Conservation (phyloP, 441 rosid genomes). For the Jatropha multifida region DNA sequence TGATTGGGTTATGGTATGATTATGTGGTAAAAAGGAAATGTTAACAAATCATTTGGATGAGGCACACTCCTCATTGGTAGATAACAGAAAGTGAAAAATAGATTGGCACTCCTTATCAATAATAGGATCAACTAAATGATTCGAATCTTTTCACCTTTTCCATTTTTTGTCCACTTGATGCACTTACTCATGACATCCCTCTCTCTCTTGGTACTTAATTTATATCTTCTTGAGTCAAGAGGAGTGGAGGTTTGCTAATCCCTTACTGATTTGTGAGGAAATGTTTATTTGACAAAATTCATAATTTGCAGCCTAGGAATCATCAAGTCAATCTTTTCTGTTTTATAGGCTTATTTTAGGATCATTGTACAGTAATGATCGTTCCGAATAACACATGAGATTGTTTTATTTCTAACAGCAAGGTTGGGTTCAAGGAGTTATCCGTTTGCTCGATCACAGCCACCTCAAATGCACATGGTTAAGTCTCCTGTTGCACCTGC, state of each 20-base stretch:
- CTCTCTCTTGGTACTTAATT: not conserved
- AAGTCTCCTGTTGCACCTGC: constrained; percentile 47
- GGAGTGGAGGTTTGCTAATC: not conserved
- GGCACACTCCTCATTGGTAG: not conserved
- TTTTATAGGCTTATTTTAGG: not conserved
- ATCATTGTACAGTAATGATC: constrained; percentile 8
- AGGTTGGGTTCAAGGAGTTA: constrained; percentile 43
- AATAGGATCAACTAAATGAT: not conserved
- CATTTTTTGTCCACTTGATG: not conserved
- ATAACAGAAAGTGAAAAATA: not conserved
- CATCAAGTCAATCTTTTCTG: not conserved
- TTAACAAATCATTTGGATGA: not conserved
- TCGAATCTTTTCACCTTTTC: not conserved
- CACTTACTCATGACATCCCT: not conserved
- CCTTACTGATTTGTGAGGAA: not conserved
- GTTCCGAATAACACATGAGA: constrained; percentile 24
- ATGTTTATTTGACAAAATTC: not conserved
- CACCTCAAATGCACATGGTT: constrained; percentile 32
- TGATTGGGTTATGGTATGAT: not conserved
- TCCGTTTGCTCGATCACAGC: constrained; percentile 37
- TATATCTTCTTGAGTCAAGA: not conserved
- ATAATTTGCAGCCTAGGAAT: not conserved
- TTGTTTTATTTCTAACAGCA: constrained; percentile 48
- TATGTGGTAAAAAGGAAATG: not conserved
- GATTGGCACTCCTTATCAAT: not conserved